Base-by-base conservation (phyloP, 2,329 filamentous ascomycete species). In the Fusarium concolor region DNA sequence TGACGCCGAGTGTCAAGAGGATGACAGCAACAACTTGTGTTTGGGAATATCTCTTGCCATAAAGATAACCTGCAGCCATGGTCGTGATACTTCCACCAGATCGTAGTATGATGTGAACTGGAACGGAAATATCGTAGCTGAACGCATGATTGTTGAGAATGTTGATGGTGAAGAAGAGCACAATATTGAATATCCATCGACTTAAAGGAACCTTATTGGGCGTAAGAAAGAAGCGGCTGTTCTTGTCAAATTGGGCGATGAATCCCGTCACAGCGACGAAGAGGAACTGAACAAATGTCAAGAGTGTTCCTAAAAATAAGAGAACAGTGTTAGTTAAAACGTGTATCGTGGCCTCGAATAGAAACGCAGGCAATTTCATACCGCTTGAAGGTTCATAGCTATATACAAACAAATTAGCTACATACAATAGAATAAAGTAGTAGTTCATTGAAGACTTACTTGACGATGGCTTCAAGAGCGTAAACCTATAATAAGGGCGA, bases 121-220 rank as follows among this genome's bases (percentile, higher is more conserved):
- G 96, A 0, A 99, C 93, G 9, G 94, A 97, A 57, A 99, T 98
- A 72, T 94, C 90, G 81, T 97, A 99, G 66, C 93, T 94, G 79
- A 99, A 99, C 9, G 95, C 96, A 84, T 95, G 95, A 75, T 99
- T 99, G 81, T 99, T 99, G 76, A 99, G 82, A 59, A 98, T 89
- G 74, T 98, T 99, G 80, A 99, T 96, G 65, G 87, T 87, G 78
- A 97, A 96, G 80, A 98, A 98, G 71, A 97, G 87, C 6, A 91
- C 83, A 41, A 97, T 97, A 76, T 97, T 97, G 74, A 95, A 84
- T 49, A 92, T 76, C 94, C 96, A 98, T 76, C 93, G 91, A 46
- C 86, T 85, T 55, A 98, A 83, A 0, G 96, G 96, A 6, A 98
- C 93, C 51, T 88, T 89, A 69, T 94, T 94, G 18, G 87, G 87